These are phyloP conservation scores for Penicillium sp. DNA, from an alignment of 2,329 filamentous ascomycete species.

Conservation along the genomic window DNA sequence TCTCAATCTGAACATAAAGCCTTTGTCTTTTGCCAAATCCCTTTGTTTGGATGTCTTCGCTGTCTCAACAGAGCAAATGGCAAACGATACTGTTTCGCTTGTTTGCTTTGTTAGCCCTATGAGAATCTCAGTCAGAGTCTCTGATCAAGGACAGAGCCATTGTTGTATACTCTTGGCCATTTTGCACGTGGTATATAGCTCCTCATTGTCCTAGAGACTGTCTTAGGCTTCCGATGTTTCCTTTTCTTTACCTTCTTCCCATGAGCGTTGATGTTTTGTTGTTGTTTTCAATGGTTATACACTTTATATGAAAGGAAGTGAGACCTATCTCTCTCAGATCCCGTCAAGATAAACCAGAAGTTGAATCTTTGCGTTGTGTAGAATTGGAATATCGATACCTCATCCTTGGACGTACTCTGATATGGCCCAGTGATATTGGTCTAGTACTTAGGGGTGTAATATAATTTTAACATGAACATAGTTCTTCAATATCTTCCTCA, in stretches of 20 bases:
- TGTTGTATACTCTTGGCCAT: neutral
- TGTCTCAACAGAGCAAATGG: neutral
- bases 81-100: neutral
- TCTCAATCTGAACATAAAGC: neutral
- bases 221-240: neutral
- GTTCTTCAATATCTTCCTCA: neutral
- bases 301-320: neutral
- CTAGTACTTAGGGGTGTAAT: neutral
- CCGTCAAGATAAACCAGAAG: neutral
- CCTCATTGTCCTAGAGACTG: neutral
- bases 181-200: neutral
- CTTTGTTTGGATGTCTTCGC: neutral
- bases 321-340: neutral
- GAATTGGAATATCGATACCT: neutral
- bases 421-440: neutral
- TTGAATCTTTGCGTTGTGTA: neutral
- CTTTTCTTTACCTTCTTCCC: neutral
- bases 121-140: neutral
- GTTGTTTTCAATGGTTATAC: neutral
- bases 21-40: neutral
- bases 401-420: neutral
- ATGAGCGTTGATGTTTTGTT: neutral
- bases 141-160: constrained; percentile 1
- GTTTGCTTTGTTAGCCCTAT: neutral
- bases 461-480: neutral